Percentiles rank a stretch among this genome's conserved stretches.
Evolutionary conservation across 2,329 filamentous ascomycete genomes (phyloP).

Genomic region (Talaromyces sp.): DNA sequence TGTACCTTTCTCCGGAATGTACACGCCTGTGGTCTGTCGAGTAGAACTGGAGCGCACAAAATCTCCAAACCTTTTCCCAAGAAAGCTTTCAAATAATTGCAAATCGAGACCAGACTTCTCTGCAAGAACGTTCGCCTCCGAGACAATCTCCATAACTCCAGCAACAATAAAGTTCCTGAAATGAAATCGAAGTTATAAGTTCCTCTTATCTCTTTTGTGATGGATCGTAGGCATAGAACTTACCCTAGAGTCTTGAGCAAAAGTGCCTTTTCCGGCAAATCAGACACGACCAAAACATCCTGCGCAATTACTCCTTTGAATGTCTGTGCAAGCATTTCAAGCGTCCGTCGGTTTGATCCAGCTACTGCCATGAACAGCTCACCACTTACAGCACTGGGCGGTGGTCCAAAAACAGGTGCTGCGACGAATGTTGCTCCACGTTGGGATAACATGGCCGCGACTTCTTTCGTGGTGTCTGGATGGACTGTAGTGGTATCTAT

Average conservation of each 20-base stretch:
- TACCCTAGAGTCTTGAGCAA: neutral
- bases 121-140: neutral
- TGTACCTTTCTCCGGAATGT: neutral
- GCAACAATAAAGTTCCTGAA: neutral
- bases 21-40: neutral
- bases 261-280: neutral
- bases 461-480: neutral
- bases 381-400: neutral
- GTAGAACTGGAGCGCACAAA: neutral
- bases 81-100: neutral
- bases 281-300: neutral
- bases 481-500: neutral
- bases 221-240: neutral
- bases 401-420: neutral
- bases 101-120: neutral
- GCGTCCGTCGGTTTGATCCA: neutral
- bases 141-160: neutral
- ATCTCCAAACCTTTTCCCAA: neutral
- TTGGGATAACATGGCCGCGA: neutral
- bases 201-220: neutral
- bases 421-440: neutral
- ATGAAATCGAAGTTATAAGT: neutral
- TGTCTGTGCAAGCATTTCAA: neutral
- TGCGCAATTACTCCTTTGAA: neutral
- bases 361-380: neutral